A percentile compares a stretch with the other conserved stretches of the same genome.
Conservation (phyloP, 2,329 filamentous ascomycete species). For the Hypoxylon sp. region DNA sequence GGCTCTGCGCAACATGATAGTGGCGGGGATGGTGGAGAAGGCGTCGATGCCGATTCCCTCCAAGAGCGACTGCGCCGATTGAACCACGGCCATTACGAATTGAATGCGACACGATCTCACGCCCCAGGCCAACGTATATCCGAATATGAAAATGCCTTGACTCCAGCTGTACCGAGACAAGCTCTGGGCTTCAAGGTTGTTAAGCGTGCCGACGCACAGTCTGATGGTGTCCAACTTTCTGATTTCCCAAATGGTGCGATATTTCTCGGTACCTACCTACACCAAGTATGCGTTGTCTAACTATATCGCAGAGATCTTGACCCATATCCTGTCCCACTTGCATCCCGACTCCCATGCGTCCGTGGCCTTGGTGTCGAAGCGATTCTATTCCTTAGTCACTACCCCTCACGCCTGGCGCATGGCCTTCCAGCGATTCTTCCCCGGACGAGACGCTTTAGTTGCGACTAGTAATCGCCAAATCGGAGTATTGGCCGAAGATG, state of each 20-base stretch:
- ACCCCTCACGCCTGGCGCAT: slow-evolving; percentile 93
- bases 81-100: slow-evolving; percentile 52
- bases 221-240: slow-evolving; percentile 54
- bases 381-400: slow-evolving; percentile 86
- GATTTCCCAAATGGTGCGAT: slow-evolving; percentile 83
- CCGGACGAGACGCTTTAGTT: slow-evolving; percentile 70
- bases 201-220: slow-evolving; percentile 54
- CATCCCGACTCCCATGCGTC: slow-evolving; percentile 83
- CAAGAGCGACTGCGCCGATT: slow-evolving; percentile 62
- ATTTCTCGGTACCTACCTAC: slow-evolving; percentile 23
- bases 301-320: slow-evolving; percentile 78
- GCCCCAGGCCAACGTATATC: slow-evolving; percentile 62
- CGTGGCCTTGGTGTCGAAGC: slow-evolving; percentile 85
- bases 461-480: slow-evolving; percentile 48
- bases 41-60: slow-evolving; percentile 55
- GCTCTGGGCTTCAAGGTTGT: slow-evolving; percentile 64
- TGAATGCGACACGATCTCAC: slow-evolving; percentile 41
- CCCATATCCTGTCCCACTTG: slow-evolving; percentile 88
- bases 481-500: slow-evolving; percentile 55
- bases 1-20: slow-evolving; percentile 45
- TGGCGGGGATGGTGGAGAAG: slow-evolving; percentile 40
- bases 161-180: slow-evolving; percentile 56
- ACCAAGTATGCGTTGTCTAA: slow-evolving; percentile 36
- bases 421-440: slow-evolving; percentile 91
- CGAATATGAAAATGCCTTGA: slow-evolving; percentile 69